Evolutionary conservation across 768 basidiomycete species (phyloP).

Genomic region (Cystobasidium onofrii): DNA sequence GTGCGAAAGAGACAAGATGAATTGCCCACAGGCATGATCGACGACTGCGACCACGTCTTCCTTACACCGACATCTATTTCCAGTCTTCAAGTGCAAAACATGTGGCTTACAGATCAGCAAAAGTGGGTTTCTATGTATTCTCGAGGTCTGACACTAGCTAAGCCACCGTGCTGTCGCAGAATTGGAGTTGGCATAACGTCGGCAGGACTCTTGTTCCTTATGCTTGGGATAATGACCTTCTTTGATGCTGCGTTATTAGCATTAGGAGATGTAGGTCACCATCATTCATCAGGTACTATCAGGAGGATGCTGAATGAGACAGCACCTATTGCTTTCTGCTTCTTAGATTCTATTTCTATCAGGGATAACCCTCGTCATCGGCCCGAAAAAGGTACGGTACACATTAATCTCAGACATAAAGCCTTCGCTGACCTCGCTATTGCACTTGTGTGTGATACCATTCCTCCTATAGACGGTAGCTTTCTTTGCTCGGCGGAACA

Average conservation of each 20-base stretch:
- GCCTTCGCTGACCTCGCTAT: not conserved
- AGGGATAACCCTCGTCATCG: constrained; percentile 92
- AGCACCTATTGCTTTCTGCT: not conserved
- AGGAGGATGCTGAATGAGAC: not conserved
- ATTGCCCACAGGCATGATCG: not conserved
- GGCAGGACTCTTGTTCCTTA: constrained; percentile 90
- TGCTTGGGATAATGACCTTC: constrained; percentile 88
- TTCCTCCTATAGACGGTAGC: constrained; percentile 61
- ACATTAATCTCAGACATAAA: not conserved
- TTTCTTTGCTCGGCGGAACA: constrained; percentile 93
- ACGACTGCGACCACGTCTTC: not conserved
- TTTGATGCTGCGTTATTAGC: constrained; percentile 93
- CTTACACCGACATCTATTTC: not conserved
- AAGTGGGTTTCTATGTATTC: constrained; percentile 42
- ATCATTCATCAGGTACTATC: not conserved
- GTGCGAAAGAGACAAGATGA: not conserved
- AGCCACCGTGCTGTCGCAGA: constrained; percentile 49
- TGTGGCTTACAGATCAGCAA: constrained; percentile 52
- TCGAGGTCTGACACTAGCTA: constrained; percentile 20
- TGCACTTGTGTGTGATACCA: not conserved
- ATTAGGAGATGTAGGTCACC: constrained; percentile 77
- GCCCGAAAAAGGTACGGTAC: constrained; percentile 60
- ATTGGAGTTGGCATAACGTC: constrained; percentile 95
- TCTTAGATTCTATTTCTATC: constrained; percentile 80
- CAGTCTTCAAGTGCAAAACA: constrained; percentile 18